These are phyloP conservation scores for Phialophora chinensis DNA, from an alignment of 2,329 filamentous ascomycete genomes.

Conservation along the genomic window DNA sequence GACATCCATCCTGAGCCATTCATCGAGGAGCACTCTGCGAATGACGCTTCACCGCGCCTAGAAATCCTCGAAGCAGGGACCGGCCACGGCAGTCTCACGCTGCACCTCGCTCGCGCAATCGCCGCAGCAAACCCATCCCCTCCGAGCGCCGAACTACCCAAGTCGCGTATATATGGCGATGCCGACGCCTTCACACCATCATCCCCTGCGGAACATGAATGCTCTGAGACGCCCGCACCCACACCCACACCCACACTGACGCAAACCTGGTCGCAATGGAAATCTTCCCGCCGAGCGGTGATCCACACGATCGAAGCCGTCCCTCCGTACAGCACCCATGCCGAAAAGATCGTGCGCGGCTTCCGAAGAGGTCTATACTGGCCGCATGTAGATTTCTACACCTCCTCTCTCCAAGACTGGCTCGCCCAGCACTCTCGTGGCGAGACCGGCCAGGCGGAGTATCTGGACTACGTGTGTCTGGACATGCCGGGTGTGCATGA, in stretches of 20 bases:
- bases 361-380: conserved; percentile 75
- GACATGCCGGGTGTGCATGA: conserved; percentile 71
- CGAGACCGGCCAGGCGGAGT: conserved; percentile 45
- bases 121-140: conserved; percentile 69
- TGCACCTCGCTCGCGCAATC: conserved; percentile 76
- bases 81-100: conserved; percentile 79
- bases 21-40: conserved; percentile 25
- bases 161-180: neutral
- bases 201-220: neutral
- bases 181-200: neutral
- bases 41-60: conserved; percentile 48
- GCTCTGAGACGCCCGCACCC: neutral
- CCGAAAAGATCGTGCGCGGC: conserved; percentile 67
- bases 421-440: conserved; percentile 45
- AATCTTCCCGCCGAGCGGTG: conserved; percentile 66
- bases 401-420: conserved; percentile 69
- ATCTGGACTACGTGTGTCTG: conserved; percentile 73
- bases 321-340: conserved; percentile 66
- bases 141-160: conserved; percentile 46
- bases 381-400: conserved; percentile 74
- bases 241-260: conserved; percentile 1
- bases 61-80: conserved; percentile 86
- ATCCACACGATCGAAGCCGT: conserved; percentile 76
- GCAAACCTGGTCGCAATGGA: conserved; percentile 54
- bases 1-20: conserved; percentile 68